A percentile compares a stretch with the other conserved stretches of the same genome.
Evolutionary conservation across 208 protist species (phyloP).

Genomic region (Trypanosoma lewisi): DNA sequence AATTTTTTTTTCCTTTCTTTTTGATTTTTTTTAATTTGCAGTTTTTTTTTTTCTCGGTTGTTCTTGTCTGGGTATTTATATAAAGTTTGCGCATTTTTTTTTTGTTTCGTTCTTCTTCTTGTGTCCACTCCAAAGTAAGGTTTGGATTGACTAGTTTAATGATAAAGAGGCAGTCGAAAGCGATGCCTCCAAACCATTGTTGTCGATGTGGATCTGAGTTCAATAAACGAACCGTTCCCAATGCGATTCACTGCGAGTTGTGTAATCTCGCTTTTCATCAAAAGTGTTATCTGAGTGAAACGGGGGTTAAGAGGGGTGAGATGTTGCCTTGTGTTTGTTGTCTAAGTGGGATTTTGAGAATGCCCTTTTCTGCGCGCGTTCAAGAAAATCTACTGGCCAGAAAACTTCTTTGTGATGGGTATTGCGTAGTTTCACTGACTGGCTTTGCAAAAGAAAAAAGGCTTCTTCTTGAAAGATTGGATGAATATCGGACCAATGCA

Average conservation of each 20-base stretch:
- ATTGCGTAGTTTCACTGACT: constrained; percentile 44
- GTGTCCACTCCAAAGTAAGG: too few relatives aligned
- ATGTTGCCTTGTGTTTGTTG: constrained; percentile 39
- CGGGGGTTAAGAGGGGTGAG: constrained; percentile 22
- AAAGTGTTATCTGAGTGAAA: constrained; percentile 55
- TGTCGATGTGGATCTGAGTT: constrained; percentile 17
- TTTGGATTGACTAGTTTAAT: not conserved
- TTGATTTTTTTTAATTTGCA: constrained; percentile 7
- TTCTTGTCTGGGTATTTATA: not conserved
- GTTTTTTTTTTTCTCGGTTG: not conserved
- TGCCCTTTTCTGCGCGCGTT: not conserved
- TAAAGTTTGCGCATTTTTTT: not conserved
- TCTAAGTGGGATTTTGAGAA: constrained; percentile 28
- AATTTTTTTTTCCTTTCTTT: not conserved
- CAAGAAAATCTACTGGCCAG: constrained; percentile 30
- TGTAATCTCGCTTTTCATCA: constrained; percentile 36
- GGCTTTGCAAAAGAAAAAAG: constrained; percentile 7
- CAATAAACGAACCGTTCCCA: constrained; percentile 3
- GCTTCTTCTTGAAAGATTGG: constrained; percentile 22
- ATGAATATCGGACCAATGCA: constrained; percentile 32
- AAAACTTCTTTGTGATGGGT: constrained; percentile 48
- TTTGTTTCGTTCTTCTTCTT: too few relatives aligned
- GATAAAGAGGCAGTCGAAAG: not conserved
- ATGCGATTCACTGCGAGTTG: constrained; percentile 21
- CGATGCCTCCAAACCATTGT: constrained; percentile 1